phyloP scores from a whole-genome alignment of 192 early-diverging fungal species.

The Podila horticola region DNA sequence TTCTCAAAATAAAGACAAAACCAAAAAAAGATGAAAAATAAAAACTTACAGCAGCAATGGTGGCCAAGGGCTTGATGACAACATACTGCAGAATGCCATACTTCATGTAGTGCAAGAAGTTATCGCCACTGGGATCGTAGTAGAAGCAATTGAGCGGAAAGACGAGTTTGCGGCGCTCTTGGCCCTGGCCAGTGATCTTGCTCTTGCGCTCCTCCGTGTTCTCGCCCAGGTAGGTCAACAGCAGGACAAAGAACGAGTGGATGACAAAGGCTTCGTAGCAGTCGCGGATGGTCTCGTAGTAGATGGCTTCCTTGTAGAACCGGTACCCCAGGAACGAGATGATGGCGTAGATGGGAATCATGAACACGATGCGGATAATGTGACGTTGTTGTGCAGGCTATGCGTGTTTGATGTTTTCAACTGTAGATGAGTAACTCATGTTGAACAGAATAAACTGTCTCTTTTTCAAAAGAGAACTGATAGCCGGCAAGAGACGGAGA shows the following conservation, averaged over 20 bases:
- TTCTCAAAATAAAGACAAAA: too few species aligned
- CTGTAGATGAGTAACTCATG: neutral
- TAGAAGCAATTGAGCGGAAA: constrained; percentile 70
- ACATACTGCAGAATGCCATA: constrained; percentile 80
- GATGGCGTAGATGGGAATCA: constrained; percentile 79
- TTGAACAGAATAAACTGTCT: too few species aligned
- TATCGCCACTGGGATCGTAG: constrained; percentile 66
- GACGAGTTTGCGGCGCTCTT: constrained; percentile 60
- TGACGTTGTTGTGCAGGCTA: constrained; percentile 75
- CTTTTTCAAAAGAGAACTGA: too few species aligned
- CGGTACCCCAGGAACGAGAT: constrained; percentile 76
- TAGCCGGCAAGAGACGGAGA: neutral
- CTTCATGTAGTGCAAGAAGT: constrained; percentile 67
- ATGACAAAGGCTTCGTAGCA: constrained; percentile 83
- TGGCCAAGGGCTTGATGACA: constrained; percentile 67
- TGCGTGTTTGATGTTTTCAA: neutral
- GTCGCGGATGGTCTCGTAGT: constrained; percentile 75
- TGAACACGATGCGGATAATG: constrained; percentile 79
- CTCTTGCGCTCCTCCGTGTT: constrained; percentile 53
- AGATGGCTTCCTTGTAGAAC: constrained; percentile 73
- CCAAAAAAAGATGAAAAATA: neutral
- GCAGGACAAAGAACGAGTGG: constrained; percentile 76
- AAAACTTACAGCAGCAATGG: constrained; percentile 58
- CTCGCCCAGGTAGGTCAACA: constrained; percentile 74
- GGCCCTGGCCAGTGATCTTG: constrained; percentile 33